Base-by-base conservation (phyloP, 139 green algal species). In the Zygnema cylindricum region DNA sequence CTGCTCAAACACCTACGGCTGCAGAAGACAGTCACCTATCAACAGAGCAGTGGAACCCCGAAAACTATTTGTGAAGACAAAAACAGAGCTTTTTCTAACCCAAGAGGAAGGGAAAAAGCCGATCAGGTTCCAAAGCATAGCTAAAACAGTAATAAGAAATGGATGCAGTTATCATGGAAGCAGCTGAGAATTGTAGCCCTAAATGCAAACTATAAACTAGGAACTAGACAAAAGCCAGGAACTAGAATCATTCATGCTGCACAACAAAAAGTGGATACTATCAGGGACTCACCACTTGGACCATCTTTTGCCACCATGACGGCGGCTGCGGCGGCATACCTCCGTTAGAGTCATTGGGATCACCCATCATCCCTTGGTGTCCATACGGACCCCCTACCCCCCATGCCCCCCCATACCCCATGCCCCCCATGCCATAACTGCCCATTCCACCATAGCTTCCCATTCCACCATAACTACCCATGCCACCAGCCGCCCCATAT, bases 221-320 rank as follows among this genome's bases (percentile, higher is more conserved):
- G 33, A 1, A 3, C 0, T 0, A 32, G 3, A 82, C 22, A 84
- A 69, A 84, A 84, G 69, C 40, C 0, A 11, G 16, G 1, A 38
- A 78, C n/a, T n/a, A n/a, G n/a, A n/a, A n/a, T n/a, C n/a, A 30
- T 73, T 73, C 30, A 30, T 30, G 30, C 30, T 73, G 30, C 57
- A 30, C 57, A n/a, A 30, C 57, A 73, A 30, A n/a, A n/a, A 30
- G 57, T 73, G 57, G 57, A 30, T n/a, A n/a, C 30, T n/a, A 73
- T 73, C 57, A 30, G 30, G 57, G n/a, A 83, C 83, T 79, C 85
- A 90, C 78, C 81, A 91, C 85, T 43, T 36, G n/a, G n/a, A 90
- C 42, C 81, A 90, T 94, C 30, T 87, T 86, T 85, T 98, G 95
- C 97, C 96, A 98, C 39, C 88, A 93, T 16, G 23, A 83, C 7